phyloP scores from a whole-genome alignment of 2,329 filamentous ascomycete species.

The Talaromyces funiculosus region DNA sequence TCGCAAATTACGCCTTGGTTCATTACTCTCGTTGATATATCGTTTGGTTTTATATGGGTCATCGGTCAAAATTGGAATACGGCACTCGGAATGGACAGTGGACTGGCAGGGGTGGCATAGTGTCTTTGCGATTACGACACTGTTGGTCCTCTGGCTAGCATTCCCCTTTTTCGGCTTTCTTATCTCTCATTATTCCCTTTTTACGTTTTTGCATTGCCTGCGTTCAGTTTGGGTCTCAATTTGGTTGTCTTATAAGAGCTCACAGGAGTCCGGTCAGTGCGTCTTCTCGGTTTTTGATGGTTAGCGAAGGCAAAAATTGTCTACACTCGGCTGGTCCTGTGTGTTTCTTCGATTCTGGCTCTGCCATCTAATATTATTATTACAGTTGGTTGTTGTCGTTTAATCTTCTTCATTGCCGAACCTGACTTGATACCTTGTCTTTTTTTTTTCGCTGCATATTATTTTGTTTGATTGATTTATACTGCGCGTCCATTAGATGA shows the following conservation, averaged over 20 bases:
- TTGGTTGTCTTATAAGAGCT: constrained; percentile 28
- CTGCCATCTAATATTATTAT: constrained; percentile 33
- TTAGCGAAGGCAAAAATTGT: constrained; percentile 30
- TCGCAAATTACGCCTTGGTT: constrained; percentile 12
- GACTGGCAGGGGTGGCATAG: constrained; percentile 30
- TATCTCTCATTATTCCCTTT: constrained; percentile 20
- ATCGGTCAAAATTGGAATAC: constrained; percentile 29
- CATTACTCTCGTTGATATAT: constrained; percentile 27
- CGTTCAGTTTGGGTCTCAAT: constrained; percentile 24
- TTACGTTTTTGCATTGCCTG: constrained; percentile 24
- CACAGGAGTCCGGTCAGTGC: constrained; percentile 43
- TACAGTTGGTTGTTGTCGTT: constrained; percentile 15
- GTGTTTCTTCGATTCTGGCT: constrained; percentile 37
- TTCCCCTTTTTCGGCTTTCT: constrained; percentile 23
- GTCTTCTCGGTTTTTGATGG: constrained; percentile 33
- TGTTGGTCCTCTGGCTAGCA: constrained; percentile 28
- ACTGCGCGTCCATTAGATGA: background rate
- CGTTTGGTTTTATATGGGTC: constrained; percentile 38
- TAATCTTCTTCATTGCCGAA: constrained; percentile 4
- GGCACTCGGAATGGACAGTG: constrained; percentile 28
- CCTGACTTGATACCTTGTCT: constrained; percentile 14
- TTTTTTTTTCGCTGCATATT: constrained; percentile 5
- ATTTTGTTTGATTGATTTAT: background rate
- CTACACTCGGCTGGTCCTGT: constrained; percentile 45
- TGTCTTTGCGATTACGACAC: constrained; percentile 21